These are phyloP conservation scores for Vanrija sp. DNA, from an alignment of 1,284 basidiomycete species.

Conservation along the genomic window DNA sequence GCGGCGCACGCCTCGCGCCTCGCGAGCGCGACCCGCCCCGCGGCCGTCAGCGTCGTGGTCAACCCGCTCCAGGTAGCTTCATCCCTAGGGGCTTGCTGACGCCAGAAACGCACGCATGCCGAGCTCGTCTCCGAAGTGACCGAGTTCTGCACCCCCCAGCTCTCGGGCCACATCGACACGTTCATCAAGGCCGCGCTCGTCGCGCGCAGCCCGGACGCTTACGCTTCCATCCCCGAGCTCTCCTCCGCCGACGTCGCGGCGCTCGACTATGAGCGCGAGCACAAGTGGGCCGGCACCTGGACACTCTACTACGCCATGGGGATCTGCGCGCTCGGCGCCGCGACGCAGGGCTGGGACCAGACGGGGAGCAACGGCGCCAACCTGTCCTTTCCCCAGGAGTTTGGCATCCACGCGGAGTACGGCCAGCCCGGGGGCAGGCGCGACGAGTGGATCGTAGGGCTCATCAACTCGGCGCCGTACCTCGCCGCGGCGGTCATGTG, in stretches of 20 bases:
- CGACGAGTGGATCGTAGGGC: slow-evolving; percentile 66
- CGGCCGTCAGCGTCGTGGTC: too few relatives aligned
- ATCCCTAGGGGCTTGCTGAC: slow-evolving; percentile 25
- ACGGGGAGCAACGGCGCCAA: slow-evolving; percentile 55
- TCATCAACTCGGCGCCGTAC: slow-evolving; percentile 72
- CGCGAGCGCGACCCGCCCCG: too few relatives aligned
- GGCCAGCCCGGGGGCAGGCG: slow-evolving; percentile 28
- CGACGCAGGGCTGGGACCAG: slow-evolving; percentile 43
- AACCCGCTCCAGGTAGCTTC: too few relatives aligned
- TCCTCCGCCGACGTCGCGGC: slow-evolving; percentile 58
- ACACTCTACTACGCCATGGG: slow-evolving; percentile 27
- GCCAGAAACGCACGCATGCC: neutral
- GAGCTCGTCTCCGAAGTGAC: neutral
- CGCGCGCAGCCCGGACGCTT: slow-evolving; percentile 57
- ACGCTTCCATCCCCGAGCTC: slow-evolving; percentile 55
- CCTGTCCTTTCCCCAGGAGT: slow-evolving; percentile 62
- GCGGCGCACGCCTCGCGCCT: too few relatives aligned
- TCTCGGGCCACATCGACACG: slow-evolving; percentile 51
- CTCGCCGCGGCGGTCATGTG: slow-evolving; percentile 50
- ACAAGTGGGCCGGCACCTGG: slow-evolving; percentile 61
- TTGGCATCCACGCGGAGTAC: slow-evolving; percentile 53
- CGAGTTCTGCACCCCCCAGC: neutral
- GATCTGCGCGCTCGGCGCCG: slow-evolving; percentile 38
- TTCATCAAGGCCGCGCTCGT: slow-evolving; percentile 63
- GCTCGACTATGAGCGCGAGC: slow-evolving; percentile 56